These are phyloP conservation scores for Clonostachys chloroleuca DNA, from an alignment of 2,329 filamentous ascomycete species.

Conservation along the genomic window DNA sequence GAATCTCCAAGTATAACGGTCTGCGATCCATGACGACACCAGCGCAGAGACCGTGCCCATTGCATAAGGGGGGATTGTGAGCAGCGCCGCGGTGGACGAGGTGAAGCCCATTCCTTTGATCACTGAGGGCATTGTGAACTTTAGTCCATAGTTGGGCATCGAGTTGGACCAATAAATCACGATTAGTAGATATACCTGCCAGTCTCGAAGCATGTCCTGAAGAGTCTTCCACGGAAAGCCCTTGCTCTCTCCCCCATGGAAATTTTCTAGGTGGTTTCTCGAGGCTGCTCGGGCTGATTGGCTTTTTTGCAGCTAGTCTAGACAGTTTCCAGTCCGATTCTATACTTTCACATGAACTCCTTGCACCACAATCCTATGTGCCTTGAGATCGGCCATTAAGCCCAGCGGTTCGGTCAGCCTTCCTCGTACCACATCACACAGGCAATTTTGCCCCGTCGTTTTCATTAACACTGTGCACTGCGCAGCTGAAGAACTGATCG, in stretches of 20 bases:
- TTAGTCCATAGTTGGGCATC: neutral
- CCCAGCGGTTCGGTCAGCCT: no score
- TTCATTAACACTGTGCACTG: no score
- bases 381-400: no score
- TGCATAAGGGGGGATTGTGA: constrained; percentile 1
- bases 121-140: constrained; percentile 5
- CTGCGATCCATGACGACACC: neutral
- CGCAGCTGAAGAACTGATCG: no score
- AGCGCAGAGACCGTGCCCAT: neutral
- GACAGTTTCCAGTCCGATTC: no score
- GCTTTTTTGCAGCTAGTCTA: no score
- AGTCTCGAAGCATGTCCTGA: neutral
- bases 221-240: neutral
- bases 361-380: no score
- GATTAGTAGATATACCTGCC: neutral
- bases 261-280: neutral
- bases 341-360: no score
- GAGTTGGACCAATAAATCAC: constrained; percentile 1
- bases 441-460: no score
- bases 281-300: neutral
- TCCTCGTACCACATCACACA: no score
- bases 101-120: constrained; percentile 41
- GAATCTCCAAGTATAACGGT: neutral
- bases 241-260: neutral
- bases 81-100: constrained; percentile 27